Conservation (phyloP, 2,329 filamentous ascomycete species). For the Eutypella sp. region DNA sequence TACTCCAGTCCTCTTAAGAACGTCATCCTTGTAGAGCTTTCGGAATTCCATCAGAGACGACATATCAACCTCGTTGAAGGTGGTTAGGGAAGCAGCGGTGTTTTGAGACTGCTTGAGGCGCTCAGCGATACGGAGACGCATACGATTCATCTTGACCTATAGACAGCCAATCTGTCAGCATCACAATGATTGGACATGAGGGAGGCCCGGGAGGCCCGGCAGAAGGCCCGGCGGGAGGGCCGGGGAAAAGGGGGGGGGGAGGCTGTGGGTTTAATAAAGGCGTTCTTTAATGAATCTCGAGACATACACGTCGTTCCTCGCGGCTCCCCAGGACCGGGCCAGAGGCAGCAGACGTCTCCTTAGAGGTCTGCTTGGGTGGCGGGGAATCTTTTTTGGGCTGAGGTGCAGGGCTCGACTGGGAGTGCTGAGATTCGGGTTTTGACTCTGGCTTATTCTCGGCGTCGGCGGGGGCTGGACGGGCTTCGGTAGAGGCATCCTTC, state of each 20-base stretch:
- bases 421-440: conserved; percentile 33
- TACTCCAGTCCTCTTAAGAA: conserved; percentile 91
- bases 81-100: conserved; percentile 92
- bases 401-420: conserved; percentile 28
- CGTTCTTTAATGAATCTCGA: no score
- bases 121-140: conserved; percentile 95
- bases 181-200: no score
- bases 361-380: conserved; percentile 33
- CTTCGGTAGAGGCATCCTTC: conserved; percentile 29
- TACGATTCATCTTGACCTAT: conserved; percentile 99
- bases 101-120: conserved; percentile 99
- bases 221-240: no score
- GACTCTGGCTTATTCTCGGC: conserved; percentile 35
- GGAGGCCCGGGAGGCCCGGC: no score
- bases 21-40: conserved; percentile 93
- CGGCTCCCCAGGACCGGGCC: conserved; percentile 59
- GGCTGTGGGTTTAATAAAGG: no score
- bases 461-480: conserved; percentile 39
- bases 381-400: conserved; percentile 35
- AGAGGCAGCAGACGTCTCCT: conserved; percentile 34
- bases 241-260: no score
- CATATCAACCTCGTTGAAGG: conserved; percentile 99
- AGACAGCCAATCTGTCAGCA: conserved; percentile 1
- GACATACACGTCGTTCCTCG: conserved; percentile 77
- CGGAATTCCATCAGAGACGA: conserved; percentile 95